These are phyloP conservation scores for Inga laurina DNA, from an alignment of 306 rosid species.

Conservation along the genomic window DNA sequence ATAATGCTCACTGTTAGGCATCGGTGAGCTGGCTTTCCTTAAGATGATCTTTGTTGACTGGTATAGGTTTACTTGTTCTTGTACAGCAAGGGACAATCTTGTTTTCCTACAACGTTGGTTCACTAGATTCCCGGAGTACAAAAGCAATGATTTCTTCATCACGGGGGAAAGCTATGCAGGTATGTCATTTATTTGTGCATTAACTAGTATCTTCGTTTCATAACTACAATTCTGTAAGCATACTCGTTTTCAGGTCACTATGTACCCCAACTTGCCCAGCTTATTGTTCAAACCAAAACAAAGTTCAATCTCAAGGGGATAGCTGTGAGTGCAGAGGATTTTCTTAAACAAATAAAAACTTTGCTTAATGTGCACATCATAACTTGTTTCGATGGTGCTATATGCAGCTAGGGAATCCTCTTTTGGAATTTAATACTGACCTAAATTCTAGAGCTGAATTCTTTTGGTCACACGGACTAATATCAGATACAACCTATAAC, in stretches of 20 bases:
- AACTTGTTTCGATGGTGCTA: not conserved
- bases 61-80: not conserved
- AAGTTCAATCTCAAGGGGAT: constrained; percentile 67
- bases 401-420: constrained; percentile 75
- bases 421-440: constrained; percentile 64
- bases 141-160: constrained; percentile 57
- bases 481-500: constrained; percentile 59
- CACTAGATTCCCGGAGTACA: constrained; percentile 52
- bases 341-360: not conserved
- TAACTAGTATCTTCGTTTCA: not conserved
- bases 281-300: constrained; percentile 46
- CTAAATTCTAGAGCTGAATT: constrained; percentile 58
- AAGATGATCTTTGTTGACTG: not conserved
- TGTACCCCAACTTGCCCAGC: constrained; percentile 77
- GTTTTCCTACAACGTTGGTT: constrained; percentile 65
- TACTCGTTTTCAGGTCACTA: constrained; percentile 61
- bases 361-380: not conserved
- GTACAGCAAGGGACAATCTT: constrained; percentile 67
- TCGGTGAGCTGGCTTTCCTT: not conserved
- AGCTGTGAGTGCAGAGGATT: constrained; percentile 51
- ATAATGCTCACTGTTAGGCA: not conserved
- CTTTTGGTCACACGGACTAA: constrained; percentile 70
- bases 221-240: not conserved
- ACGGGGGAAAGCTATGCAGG: constrained; percentile 82
- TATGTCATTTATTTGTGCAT: constrained; percentile 5